Evolutionary conservation across 495 filamentous ascomycete species (phyloP), one percentile per base, ranked within the genome.

Genomic region (Xylaria palmicola): DNA sequence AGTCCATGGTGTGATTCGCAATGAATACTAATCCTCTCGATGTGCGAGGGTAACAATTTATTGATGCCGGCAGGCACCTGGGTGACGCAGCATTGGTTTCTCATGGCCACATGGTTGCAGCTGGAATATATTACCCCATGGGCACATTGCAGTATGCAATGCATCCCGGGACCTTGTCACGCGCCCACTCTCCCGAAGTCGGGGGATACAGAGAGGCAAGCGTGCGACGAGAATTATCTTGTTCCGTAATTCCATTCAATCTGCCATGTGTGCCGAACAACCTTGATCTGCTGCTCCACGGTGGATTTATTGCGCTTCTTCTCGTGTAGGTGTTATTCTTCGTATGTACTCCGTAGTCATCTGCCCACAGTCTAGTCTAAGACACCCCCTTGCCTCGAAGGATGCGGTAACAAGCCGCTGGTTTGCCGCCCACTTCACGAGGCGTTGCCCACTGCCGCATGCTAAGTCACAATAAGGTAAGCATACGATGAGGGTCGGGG

Each of bases 341-440:
- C 6, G n/a, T 22, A n/a, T n/a, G n/a, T n/a, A n/a, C n/a, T n/a
- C n/a, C n/a, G n/a, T n/a, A n/a, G n/a, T n/a, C n/a, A n/a, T n/a
- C n/a, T n/a, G n/a, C n/a, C n/a, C n/a, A n/a, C n/a, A n/a, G n/a
- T n/a, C n/a, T n/a, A n/a, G n/a, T n/a, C n/a, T n/a, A n/a, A n/a
- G n/a, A n/a, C n/a, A n/a, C n/a, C n/a, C n/a, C n/a, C n/a, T n/a
- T n/a, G n/a, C n/a, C n/a, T n/a, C n/a, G 6, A 13, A 54, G 13
- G 22, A 54, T 5, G 36, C 36, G 20, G 19, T 40, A 54, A 27
- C 51, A 36, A n/a, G 34, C 7, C 41, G 6, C 51, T 36, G 22
- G 41, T 40, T 6, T 41, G 51, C 34, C 41, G 24, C 51, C 51
- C 51, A 54, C 51, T 54, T 54, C 51, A 54, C 51, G 51, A 54